Evolutionary conservation across 192 early-diverging fungal genomes (phyloP).

Genomic region (Backusella tuberculispora): DNA sequence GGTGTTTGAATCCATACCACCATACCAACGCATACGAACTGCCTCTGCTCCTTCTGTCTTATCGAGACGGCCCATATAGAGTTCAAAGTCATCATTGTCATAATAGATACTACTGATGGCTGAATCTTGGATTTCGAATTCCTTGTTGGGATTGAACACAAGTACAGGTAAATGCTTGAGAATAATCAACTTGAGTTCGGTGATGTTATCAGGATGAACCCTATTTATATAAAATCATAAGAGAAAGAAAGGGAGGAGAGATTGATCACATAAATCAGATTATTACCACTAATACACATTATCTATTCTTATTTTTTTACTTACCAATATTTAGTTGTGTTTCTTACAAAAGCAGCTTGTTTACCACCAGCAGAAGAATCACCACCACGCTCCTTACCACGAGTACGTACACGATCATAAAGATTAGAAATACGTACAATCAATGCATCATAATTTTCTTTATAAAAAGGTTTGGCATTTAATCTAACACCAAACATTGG

Average conservation of each 20-base stretch:
- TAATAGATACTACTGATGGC: slow-evolving; percentile 96
- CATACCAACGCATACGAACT: slow-evolving; percentile 96
- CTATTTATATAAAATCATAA: slow-evolving; percentile 23
- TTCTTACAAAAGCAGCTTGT: slow-evolving; percentile 83
- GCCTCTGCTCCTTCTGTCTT: slow-evolving; percentile 94
- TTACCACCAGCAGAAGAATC: slow-evolving; percentile 57
- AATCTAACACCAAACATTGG: slow-evolving; percentile 80
- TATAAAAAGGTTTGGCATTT: slow-evolving; percentile 84
- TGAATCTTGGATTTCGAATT: slow-evolving; percentile 74
- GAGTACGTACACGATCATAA: slow-evolving; percentile 79
- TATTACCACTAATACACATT: not conserved
- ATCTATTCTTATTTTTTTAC: slow-evolving; percentile 6
- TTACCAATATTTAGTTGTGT: slow-evolving; percentile 97
- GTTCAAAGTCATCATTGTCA: slow-evolving; percentile 94
- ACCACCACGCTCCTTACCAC: slow-evolving; percentile 67
- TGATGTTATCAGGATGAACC: slow-evolving; percentile 97
- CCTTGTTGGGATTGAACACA: slow-evolving; percentile 85
- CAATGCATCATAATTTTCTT: slow-evolving; percentile 87
- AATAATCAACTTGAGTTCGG: slow-evolving; percentile 92
- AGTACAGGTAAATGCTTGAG: slow-evolving; percentile 93
- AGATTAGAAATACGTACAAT: slow-evolving; percentile 86
- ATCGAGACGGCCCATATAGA: slow-evolving; percentile 91
- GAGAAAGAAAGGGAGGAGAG: not conserved
- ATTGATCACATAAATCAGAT: not conserved
- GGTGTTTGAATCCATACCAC: slow-evolving; percentile 81